Percentiles rank a stretch among this genome's conserved stretches.
phyloP scores from a whole-genome alignment of 2,329 filamentous ascomycete species.

The Aspergillus sp. region DNA sequence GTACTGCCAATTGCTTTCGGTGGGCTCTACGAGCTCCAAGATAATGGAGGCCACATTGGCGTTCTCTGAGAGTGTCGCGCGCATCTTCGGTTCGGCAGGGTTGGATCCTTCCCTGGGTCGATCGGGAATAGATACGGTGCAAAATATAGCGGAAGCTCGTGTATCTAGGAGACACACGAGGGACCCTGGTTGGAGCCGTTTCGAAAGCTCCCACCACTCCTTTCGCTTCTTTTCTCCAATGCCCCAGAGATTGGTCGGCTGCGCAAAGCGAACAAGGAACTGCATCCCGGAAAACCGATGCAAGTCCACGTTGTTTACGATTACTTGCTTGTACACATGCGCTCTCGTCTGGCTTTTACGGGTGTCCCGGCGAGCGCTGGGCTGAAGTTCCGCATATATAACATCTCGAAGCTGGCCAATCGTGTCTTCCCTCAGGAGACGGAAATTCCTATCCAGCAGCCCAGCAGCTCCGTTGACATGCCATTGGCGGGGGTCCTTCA shows the following conservation, averaged over 20 bases:
- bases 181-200: slow-evolving; percentile 18
- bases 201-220: slow-evolving; percentile 22
- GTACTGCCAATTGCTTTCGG: slow-evolving; percentile 12
- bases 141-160: slow-evolving; percentile 15
- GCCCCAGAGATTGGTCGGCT: slow-evolving; percentile 10
- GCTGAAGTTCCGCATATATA: slow-evolving; percentile 12
- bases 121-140: slow-evolving; percentile 10
- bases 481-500: slow-evolving; percentile 20
- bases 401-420: slow-evolving; percentile 22
- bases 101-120: slow-evolving; percentile 9
- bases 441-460: slow-evolving; percentile 28
- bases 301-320: slow-evolving; percentile 8
- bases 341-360: slow-evolving; percentile 6
- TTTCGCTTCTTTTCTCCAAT: slow-evolving; percentile 7
- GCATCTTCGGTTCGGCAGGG: not conserved
- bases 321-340: slow-evolving; percentile 6
- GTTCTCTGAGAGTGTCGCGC: slow-evolving; percentile 16
- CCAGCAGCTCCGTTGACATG: slow-evolving; percentile 17
- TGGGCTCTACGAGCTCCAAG: slow-evolving; percentile 19
- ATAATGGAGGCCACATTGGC: slow-evolving; percentile 17
- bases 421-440: slow-evolving; percentile 29
- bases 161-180: slow-evolving; percentile 19
- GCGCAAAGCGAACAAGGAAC: slow-evolving; percentile 16
- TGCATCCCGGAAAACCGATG: slow-evolving; percentile 11
- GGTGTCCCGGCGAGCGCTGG: slow-evolving; percentile 1